phyloP scores from a whole-genome alignment of 805 yeast species.

The Yamadazyma phyllophila region DNA sequence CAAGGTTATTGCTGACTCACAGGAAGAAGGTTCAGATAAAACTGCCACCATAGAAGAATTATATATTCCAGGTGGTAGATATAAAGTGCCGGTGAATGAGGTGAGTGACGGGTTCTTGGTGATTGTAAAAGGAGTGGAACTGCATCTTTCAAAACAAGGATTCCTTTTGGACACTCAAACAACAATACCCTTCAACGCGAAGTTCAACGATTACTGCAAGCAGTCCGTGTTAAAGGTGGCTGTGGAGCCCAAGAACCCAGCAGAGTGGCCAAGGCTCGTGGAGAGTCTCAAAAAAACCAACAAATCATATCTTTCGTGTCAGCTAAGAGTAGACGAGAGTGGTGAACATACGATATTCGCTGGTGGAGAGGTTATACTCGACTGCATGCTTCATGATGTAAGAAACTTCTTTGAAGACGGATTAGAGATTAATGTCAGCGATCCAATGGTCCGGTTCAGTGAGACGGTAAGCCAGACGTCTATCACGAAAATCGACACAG shows the following conservation, averaged over 20 bases:
- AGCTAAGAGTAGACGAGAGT: slow-evolving; percentile 76
- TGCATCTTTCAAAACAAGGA: slow-evolving; percentile 57
- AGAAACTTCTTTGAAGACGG: slow-evolving; percentile 56
- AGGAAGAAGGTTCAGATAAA: slow-evolving; percentile 47
- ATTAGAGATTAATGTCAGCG: slow-evolving; percentile 77
- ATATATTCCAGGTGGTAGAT: slow-evolving; percentile 68
- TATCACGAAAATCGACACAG: slow-evolving; percentile 60
- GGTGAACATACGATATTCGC: slow-evolving; percentile 84
- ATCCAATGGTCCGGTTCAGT: slow-evolving; percentile 74
- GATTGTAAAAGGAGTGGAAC: slow-evolving; percentile 56
- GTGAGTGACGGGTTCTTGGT: slow-evolving; percentile 69
- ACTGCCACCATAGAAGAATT: slow-evolving; percentile 41
- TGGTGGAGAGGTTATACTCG: slow-evolving; percentile 85
- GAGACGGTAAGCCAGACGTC: slow-evolving; percentile 74
- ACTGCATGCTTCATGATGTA: slow-evolving; percentile 76
- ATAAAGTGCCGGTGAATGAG: slow-evolving; percentile 51
- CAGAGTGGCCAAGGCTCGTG: slow-evolving; percentile 70
- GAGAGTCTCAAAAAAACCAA: slow-evolving; percentile 65
- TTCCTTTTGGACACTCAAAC: slow-evolving; percentile 39
- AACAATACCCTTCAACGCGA: background rate
- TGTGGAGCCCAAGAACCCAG: slow-evolving; percentile 75
- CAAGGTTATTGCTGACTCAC: slow-evolving; percentile 56
- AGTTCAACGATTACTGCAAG: slow-evolving; percentile 10
- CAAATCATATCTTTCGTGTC: slow-evolving; percentile 63
- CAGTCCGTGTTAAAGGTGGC: slow-evolving; percentile 76